Evolutionary conservation across 768 basidiomycete species (phyloP), one percentile per base, ranked within the genome.

Genomic region (Tulasnella calospora): DNA sequence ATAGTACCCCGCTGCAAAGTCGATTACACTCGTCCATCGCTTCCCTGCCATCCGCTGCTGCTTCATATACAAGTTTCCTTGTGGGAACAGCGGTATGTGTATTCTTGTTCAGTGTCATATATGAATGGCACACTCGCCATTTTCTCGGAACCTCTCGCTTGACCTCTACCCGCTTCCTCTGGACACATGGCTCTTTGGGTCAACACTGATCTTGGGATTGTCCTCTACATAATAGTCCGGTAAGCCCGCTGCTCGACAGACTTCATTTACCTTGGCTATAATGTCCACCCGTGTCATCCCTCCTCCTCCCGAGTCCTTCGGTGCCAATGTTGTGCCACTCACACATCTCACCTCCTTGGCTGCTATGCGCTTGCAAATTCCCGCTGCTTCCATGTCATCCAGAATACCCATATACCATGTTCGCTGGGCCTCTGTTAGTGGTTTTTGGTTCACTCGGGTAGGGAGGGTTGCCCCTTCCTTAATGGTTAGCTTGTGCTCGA

Each of bases 81-180:
- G 81, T 0, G 79, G 81, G 74, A 83, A 81, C 1, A 80, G 72
- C 3, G 82, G 80, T 9, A 82, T 78, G 70, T 0, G 82, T 81
- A 6, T 78, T 79, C 3, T 78, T 77, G 77, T 82, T 84, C 38
- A 88, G 79, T 36, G 84, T 81, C 0, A 57, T 79, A 71, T 85
- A 88, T 72, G 85, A 85, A 70, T 86, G 86, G 79, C 85, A 85
- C 0, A 86, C 80, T 3, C 85, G n/a, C 85, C 84, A 87, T 57
- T 85, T 85, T 17, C 30, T 73, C 10, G 78, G 38, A 1, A 19
- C 41, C 17, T 51, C 55, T n/a, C 23, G 4, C 12, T 36, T 10
- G 35, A 10, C 33, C 44, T 35, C 2, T 23, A 17, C 13, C 41
- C 73, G 23, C 8, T 8, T 23, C 55, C 23, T 13, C 55, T 57